Evolutionary conservation across 2,329 filamentous ascomycete species (phyloP), one percentile per base, ranked within the genome.

Genomic region (Penicillium hesseltinei): DNA sequence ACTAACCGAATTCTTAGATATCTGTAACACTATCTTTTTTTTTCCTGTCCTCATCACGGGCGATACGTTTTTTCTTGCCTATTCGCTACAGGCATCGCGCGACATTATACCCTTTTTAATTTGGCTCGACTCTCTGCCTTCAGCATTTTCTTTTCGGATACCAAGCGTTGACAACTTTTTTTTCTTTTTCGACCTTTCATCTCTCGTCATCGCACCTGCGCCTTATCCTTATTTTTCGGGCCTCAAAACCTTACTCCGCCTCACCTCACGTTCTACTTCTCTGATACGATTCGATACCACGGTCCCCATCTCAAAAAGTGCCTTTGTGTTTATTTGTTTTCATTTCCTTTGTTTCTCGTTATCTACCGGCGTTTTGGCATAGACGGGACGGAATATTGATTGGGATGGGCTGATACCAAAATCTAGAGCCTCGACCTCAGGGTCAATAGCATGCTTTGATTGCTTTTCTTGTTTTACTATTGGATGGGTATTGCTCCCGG

Each of bases 371-470:
- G 73, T 74, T 75, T 54, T 66, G 69, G 65, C 51, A 73, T 75
- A 75, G 73, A 75, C 65, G 65, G 73, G 66, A 69, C 48, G 64
- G 69, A 66, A 66, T 57, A 29, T 69, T 66, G 56, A 61, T 61
- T 69, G 70, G 71, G 66, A 71, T 70, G 71, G 70, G 63, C 67
- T 74, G 72, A 74, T 75, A 75, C 73, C 72, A 74, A 67, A 64
- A 64, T 57, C 54, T 75, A 75, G 73, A 75, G 65, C 63, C 64
- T 66, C 59, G 73, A 73, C 73, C 71, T 70, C 73, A 63, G 71
- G 71, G 73, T 73, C 71, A 67, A 66, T 63, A 62, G 60, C 61
- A 60, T 50, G 55, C 59, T 64, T 63, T 56, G 56, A 56, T 61
- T 63, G 62, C 50, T 58, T 62, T 61, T 62, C 54, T 59, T 52